Conservation (phyloP, 768 basidiomycete genomes). For the Boletus subparvulus region DNA sequence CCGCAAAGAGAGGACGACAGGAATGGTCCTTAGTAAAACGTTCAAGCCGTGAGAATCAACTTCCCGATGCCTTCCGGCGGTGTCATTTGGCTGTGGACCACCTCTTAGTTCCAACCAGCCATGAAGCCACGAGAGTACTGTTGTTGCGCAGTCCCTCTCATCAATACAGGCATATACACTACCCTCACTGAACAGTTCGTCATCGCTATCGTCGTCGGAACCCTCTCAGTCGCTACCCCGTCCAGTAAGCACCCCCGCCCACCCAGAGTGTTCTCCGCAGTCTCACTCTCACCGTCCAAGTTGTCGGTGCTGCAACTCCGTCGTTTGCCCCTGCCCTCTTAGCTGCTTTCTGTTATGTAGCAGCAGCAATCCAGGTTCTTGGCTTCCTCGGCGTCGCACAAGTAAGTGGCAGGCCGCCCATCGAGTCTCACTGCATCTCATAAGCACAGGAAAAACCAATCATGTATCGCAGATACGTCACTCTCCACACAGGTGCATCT, state of each 20-base stretch:
- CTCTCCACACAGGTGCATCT: slow-evolving; percentile 56
- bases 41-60: slow-evolving; percentile 19
- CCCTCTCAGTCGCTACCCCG: slow-evolving; percentile 74
- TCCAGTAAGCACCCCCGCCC: slow-evolving; percentile 53
- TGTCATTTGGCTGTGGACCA: neutral
- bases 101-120: neutral
- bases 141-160: slow-evolving; percentile 87
- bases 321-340: slow-evolving; percentile 73
- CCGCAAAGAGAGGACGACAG: slow-evolving; percentile 19
- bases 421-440: slow-evolving; percentile 2
- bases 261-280: neutral
- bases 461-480: slow-evolving; percentile 66
- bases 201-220: slow-evolving; percentile 63
- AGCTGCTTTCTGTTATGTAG: slow-evolving; percentile 71
- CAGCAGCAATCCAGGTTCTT: slow-evolving; percentile 72
- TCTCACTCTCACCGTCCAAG: slow-evolving; percentile 38
- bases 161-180: slow-evolving; percentile 88
- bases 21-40: slow-evolving; percentile 18
- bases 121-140: slow-evolving; percentile 88
- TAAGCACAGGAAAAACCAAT: slow-evolving; percentile 60
- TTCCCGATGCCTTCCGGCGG: slow-evolving; percentile 3
- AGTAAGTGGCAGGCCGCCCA: slow-evolving; percentile 39
- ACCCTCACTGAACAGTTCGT: slow-evolving; percentile 76
- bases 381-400: slow-evolving; percentile 84
- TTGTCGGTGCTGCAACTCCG: slow-evolving; percentile 86